Percentiles rank a stretch among this genome's conserved stretches.
phyloP scores from a whole-genome alignment of 306 rosid species.

The Geum urbanum region DNA sequence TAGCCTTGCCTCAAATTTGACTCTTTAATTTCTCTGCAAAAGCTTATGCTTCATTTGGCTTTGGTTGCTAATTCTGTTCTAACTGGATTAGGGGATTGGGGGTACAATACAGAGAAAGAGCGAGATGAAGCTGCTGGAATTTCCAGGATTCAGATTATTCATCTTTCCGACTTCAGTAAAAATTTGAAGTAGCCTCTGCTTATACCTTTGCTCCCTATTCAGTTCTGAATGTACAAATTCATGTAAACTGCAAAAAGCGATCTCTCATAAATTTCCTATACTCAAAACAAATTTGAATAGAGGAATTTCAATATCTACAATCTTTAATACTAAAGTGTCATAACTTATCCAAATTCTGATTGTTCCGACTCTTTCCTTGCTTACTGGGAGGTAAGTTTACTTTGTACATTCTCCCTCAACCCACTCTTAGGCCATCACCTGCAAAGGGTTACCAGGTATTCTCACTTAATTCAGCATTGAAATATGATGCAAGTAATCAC shows the following conservation, averaged over 20 bases:
- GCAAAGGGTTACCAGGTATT: not conserved
- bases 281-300: not conserved
- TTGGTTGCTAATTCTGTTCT: conserved; percentile 18
- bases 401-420: not conserved
- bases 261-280: not conserved
- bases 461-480: not conserved
- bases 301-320: conserved; percentile 9
- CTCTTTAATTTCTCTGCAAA: not conserved
- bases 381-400: not conserved
- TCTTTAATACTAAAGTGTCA: not conserved
- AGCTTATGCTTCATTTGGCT: not conserved
- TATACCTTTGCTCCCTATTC: conserved; percentile 13
- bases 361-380: not conserved
- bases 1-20: not conserved
- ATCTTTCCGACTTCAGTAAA: conserved; percentile 58
- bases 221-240: conserved; percentile 4
- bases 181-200: conserved; percentile 51
- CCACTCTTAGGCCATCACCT: not conserved
- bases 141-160: conserved; percentile 59
- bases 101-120: conserved; percentile 81
- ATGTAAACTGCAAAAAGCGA: not conserved
- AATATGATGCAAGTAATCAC: not conserved
- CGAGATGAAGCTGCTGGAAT: conserved; percentile 71
- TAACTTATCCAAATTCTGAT: no score
- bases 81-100: conserved; percentile 61